A percentile compares a stretch with the other conserved stretches of the same genome.
Conservation (phyloP, 768 basidiomycete genomes). For the Trametes gibbosa region DNA sequence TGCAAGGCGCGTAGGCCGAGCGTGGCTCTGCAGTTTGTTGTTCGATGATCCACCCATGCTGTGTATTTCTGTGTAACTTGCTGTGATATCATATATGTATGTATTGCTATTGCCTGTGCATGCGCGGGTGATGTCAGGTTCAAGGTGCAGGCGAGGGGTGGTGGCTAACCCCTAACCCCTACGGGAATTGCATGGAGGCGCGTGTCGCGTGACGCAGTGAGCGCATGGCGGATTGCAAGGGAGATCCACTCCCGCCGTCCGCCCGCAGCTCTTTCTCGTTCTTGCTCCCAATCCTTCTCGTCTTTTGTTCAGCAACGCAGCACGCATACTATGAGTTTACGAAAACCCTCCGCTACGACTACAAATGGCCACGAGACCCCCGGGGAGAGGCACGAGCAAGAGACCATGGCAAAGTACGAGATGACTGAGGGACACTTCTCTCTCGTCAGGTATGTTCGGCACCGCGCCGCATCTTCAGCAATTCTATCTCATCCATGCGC, state of each 20-base stretch:
- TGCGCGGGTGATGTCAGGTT: not conserved
- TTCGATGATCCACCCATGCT: too few species aligned
- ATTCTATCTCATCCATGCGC: not conserved
- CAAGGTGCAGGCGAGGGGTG: not conserved
- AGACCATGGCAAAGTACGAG: slow-evolving; percentile 75
- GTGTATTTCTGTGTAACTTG: not conserved
- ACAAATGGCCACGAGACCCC: slow-evolving; percentile 24
- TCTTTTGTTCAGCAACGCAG: not conserved
- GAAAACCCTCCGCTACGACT: slow-evolving; percentile 40
- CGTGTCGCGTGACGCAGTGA: slow-evolving; percentile 15
- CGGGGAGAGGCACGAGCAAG: slow-evolving; percentile 27
- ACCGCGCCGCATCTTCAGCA: slow-evolving; percentile 4
- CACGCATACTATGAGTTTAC: slow-evolving; percentile 43
- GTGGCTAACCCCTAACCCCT: slow-evolving; percentile 13
- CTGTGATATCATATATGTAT: not conserved
- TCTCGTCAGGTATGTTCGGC: slow-evolving; percentile 72
- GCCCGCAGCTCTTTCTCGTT: not conserved
- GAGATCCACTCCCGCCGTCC: slow-evolving; percentile 9
- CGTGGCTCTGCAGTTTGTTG: not conserved
- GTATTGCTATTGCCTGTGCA: slow-evolving; percentile 6
- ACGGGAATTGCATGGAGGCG: not conserved
- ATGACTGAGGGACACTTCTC: slow-evolving; percentile 96
- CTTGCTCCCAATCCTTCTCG: not conserved
- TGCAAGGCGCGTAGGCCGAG: slow-evolving; percentile 29
- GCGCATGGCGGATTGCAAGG: not conserved